Percentiles rank a stretch among this genome's conserved stretches.
phyloP scores from a whole-genome alignment of 1,139 yeast genomes.

The Kurtzmaniella quercitrusa region DNA sequence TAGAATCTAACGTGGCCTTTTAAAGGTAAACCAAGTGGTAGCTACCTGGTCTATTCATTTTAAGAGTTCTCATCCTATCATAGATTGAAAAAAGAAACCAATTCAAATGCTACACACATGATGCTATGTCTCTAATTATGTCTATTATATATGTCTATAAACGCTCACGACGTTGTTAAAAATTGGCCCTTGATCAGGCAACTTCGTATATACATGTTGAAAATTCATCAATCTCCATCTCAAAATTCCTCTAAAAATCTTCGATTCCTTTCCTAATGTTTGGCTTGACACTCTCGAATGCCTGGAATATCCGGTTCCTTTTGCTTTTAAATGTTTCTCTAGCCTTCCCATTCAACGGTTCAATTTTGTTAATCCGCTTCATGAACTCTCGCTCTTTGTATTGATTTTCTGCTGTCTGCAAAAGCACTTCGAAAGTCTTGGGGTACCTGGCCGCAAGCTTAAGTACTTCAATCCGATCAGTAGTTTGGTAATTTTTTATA shows the following conservation, averaged over 20 bases:
- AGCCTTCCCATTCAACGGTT: slow-evolving; percentile 17
- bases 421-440: slow-evolving; percentile 27
- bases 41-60: too few species aligned
- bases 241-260: background rate
- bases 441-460: slow-evolving; percentile 32
- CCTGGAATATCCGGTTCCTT: background rate
- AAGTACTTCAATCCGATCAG: slow-evolving; percentile 14
- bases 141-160: background rate
- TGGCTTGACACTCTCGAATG: background rate
- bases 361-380: slow-evolving; percentile 17
- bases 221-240: background rate
- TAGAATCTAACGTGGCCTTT: too few species aligned
- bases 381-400: slow-evolving; percentile 21
- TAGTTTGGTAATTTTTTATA: background rate
- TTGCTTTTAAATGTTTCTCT: slow-evolving; percentile 8
- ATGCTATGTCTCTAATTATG: background rate
- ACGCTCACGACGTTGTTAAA: background rate
- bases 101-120: too few species aligned
- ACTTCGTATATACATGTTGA: background rate
- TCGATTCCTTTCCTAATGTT: background rate
- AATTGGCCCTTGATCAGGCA: too few species aligned
- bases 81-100: too few species aligned
- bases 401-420: slow-evolving; percentile 17
- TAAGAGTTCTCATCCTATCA: too few species aligned
- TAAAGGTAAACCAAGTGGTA: too few species aligned